Conservation (phyloP, 164 flowering plant species). For the Nymphaea colorata region DNA sequence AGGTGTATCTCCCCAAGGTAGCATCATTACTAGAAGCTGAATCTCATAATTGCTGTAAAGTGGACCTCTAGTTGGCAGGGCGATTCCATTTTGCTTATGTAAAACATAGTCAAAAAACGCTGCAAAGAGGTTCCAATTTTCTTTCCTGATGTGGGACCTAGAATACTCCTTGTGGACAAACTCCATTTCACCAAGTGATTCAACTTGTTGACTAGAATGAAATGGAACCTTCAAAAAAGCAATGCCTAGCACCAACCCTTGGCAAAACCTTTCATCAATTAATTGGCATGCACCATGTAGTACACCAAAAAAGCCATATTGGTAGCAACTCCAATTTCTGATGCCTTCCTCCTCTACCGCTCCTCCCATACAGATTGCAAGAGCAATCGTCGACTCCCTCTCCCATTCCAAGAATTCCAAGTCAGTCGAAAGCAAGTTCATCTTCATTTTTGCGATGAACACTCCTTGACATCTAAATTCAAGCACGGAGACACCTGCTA, state of each 20-base stretch:
- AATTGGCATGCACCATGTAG: too few species aligned
- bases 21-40: conserved; percentile 59
- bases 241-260: neutral
- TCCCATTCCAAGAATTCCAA: too few species aligned
- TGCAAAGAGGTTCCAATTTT: conserved; percentile 67
- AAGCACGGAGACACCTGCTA: too few species aligned
- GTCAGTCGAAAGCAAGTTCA: too few species aligned
- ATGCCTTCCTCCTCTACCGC: too few species aligned
- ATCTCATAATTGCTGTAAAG: conserved; percentile 68
- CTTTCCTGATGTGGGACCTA: conserved; percentile 64
- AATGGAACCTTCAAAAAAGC: conserved; percentile 21
- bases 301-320: too few species aligned
- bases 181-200: conserved; percentile 83
- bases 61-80: conserved; percentile 46
- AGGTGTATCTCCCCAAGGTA: conserved; percentile 76
- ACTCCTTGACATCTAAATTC: too few species aligned
- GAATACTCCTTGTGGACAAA: conserved; percentile 85
- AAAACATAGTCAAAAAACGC: conserved; percentile 85
- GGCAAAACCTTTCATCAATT: too few species aligned
- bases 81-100: conserved; percentile 66
- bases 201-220: conserved; percentile 63
- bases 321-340: too few species aligned
- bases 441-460: too few species aligned
- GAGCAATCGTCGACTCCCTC: too few species aligned
- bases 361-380: too few species aligned